Evolutionary conservation across 192 early-diverging fungal genomes (phyloP), one percentile per base, ranked within the genome.

Genomic region (Backusella liffmaniae): DNA sequence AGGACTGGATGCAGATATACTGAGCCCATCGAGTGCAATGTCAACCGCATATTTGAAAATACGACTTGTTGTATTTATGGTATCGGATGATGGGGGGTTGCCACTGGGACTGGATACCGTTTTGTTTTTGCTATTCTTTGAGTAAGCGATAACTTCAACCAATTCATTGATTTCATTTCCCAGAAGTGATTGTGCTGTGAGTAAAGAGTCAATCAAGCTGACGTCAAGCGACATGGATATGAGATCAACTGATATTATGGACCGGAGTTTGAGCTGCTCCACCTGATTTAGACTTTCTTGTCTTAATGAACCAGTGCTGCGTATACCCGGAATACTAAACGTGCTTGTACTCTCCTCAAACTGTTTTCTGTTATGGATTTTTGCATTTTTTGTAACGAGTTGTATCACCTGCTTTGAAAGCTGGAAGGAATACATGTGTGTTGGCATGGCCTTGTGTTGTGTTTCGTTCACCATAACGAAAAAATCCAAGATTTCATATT

Each of bases 131-230:
- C 70, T 84, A 78, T 70, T 67, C 39, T 77, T 81, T 10, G 80
- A 77, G 37, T 81, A 81, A 23, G 80, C 68, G 7, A 92, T 74
- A 8, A 92, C 84, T 41, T 94, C 92, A 13, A 93, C 74, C 32
- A 93, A 75, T 70, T 95, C 94, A 75, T 89, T 95, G 37, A 92
- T 68, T 83, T 95, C 94, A 30, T 83, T 88, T 30, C 91, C 92
- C 67, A 95, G 74, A 4, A 93, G 80, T 4, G 90, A 90, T 46
- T 95, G 93, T 3, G 93, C 87, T 1, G 92, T 95, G 21, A 95
- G 74, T n/a, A 95, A 81, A 74, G 93, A 91, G 59, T 95, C 93
- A 67, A 95, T 77, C 76, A 95, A 85, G 68, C 89, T 87, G 35
- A 92, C 92, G 67, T 89, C 85, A 49, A 91, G 51, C 6, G 79